Base-by-base conservation (phyloP, 352 stramenopile species). In the Pythium biforme region DNA sequence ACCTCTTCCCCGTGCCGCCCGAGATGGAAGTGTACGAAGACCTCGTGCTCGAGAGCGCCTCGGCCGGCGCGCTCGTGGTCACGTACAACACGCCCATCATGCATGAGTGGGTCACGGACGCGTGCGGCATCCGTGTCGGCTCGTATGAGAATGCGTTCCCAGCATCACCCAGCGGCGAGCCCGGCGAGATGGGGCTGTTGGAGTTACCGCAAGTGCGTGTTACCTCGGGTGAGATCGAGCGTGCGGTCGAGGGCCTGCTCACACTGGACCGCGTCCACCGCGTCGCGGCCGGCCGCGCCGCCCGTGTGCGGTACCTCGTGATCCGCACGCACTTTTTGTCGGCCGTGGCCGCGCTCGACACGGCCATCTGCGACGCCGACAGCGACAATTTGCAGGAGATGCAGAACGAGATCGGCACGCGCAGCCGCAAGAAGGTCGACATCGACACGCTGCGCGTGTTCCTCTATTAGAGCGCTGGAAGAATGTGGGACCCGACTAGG, bases 71-170 rank as follows among this genome's bases (percentile, higher is more conserved):
- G 15, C 59, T 89, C 26, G 76, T 81, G 11, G 59, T 91, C 27
- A 88, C 80, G 39, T 89, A 81, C 71, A 76, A 89, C 62, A 78
- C 82, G 17, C 79, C 80, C 26, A 76, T 89, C 41, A 91, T 89
- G 82, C 79, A 85, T 53, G 82, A 91, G 49, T 91, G 77, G 75
- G 72, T 89, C 26, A 76, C 79, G 0, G 75, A 88, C 59, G 67
- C 65, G 20, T 77, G 66, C 47, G 82, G 82, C 0, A 43, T 89
- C 10, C 82, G 79, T 25, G 74, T 88, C 1, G 82, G 82, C 34
- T 68, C 75, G n/a, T 87, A 83, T 51, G 65, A 79, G 59, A 68
- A 74, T 29, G 68, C 63, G 12, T 39, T 58, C 48, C 29, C 48
- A 11, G 19, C n/a, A 56, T 25, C 33, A 26, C 23, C 49, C 1